A percentile compares a stretch with the other conserved stretches of the same genome.
Conservation (phyloP, 805 yeast genomes). For the Teunomyces tritomae region DNA sequence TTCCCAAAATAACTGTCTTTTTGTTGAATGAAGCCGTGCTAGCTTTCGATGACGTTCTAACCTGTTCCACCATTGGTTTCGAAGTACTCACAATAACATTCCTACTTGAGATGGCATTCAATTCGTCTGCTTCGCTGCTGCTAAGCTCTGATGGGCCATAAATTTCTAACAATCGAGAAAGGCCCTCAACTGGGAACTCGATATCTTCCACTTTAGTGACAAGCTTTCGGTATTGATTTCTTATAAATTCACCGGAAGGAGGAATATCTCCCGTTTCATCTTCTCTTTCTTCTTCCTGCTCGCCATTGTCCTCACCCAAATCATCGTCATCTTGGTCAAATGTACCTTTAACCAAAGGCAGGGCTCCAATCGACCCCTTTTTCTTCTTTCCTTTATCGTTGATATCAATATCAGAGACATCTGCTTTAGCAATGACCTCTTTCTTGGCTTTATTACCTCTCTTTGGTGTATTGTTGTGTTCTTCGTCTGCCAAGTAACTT, state of each 20-base stretch:
- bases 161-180: slow-evolving; percentile 12
- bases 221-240: background rate
- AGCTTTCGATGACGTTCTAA: slow-evolving; percentile 22
- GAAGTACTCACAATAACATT: slow-evolving; percentile 20
- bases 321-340: slow-evolving; percentile 1
- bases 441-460: slow-evolving; percentile 29
- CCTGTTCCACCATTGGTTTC: slow-evolving; percentile 26
- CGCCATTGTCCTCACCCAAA: slow-evolving; percentile 5
- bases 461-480: slow-evolving; percentile 30
- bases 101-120: slow-evolving; percentile 19
- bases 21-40: slow-evolving; percentile 26
- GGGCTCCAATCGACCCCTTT: background rate
- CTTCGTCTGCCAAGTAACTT: slow-evolving; percentile 40
- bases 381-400: background rate
- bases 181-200: slow-evolving; percentile 23
- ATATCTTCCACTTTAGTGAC: slow-evolving; percentile 3
- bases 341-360: background rate
- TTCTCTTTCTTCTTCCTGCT: slow-evolving; percentile 9
- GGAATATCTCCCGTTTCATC: slow-evolving; percentile 6
- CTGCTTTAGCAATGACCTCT: slow-evolving; percentile 12
- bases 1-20: slow-evolving; percentile 24
- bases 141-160: slow-evolving; percentile 8
- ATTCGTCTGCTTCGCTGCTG: slow-evolving; percentile 14
- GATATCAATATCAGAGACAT: background rate
- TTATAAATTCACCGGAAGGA: slow-evolving; percentile 3